phyloP scores from a whole-genome alignment of 2,329 filamentous ascomycete species.

The Cladosporium cucumerinum region DNA sequence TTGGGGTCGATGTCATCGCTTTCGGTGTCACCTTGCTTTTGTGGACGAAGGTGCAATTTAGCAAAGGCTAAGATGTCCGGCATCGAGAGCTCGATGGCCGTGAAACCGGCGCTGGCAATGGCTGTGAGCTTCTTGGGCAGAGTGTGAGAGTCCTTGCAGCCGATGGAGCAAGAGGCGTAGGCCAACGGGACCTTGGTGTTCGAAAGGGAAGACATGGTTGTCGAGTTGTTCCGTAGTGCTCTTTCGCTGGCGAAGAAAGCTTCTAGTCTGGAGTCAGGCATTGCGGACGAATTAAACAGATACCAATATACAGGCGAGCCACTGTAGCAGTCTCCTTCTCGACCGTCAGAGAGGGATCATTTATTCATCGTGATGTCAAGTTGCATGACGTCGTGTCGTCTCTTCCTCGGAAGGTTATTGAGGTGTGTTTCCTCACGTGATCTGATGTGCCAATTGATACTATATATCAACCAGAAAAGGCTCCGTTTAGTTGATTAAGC shows the following conservation, averaged over 20 bases:
- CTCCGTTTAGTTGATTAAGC: background rate
- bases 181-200: constrained; percentile 45
- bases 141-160: constrained; percentile 46
- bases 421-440: background rate
- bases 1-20: constrained; percentile 48
- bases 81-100: constrained; percentile 70
- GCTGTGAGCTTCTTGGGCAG: constrained; percentile 60
- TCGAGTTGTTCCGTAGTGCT: background rate
- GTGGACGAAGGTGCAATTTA: constrained; percentile 46
- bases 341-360: constrained; percentile 2
- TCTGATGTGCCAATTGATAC: background rate
- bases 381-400: constrained; percentile 12
- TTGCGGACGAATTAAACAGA: background rate
- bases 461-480: background rate
- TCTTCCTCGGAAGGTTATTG: background rate
- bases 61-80: constrained; percentile 67
- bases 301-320: background rate
- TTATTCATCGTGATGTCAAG: constrained; percentile 17
- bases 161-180: constrained; percentile 57
- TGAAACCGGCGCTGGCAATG: constrained; percentile 63
- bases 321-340: background rate
- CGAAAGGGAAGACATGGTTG: constrained; percentile 23
- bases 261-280: constrained; percentile 19
- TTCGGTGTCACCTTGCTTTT: constrained; percentile 16
- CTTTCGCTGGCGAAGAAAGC: constrained; percentile 17